Base-by-base conservation (phyloP, 2,329 filamentous ascomycete species). In the Bimuria novae-zelandiae region DNA sequence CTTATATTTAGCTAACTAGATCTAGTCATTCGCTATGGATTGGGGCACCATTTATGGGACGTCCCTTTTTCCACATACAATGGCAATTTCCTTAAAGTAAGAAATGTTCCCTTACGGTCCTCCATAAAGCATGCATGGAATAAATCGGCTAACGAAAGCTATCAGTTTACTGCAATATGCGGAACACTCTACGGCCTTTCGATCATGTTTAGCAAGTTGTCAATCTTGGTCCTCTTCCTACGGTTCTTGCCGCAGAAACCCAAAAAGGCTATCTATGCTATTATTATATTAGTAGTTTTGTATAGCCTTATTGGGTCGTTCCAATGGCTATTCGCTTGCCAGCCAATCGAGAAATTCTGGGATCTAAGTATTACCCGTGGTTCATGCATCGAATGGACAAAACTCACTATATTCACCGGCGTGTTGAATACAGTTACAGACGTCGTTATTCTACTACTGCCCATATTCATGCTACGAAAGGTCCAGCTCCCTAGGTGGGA, bases 41-140 rank as follows among this genome's bases (percentile, higher is more conserved):
- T 44, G 39, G 49, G 49, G 21, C 39, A 17, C 29, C 49, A 51
- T 45, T 45, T 45, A 39, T 51, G 49, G 49, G 39, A 51, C 30
- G 39, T 51, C 41, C 49, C 40, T 44, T 51, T 51, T 51, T 44
- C 49, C 39, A 44, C 49, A 51, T 51, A 44, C 30, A 44, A 51
- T 37, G 39, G 39, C 40, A 45, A 51, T 36, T 51, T 51, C 27
- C 27, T 51, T 23, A 51, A 45, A 51, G 49, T 51, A 45, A 44
- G 49, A 44, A 44, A 36, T 44, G 39, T 4, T 37, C 32, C 49
- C 19, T 45, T 25, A 7, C 10, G 30, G 29, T 45, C 39, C 29
- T 51, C 27, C 40, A 44, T 27, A n/a, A n/a, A n/a, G 48, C 35
- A 51, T 22, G 16, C 25, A 43, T 44, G 32, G 39, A 16, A 39